Evolutionary conservation across 805 yeast genomes (phyloP), one percentile per base, ranked within the genome.

Genomic region (Wickerhamiella nectarea): DNA sequence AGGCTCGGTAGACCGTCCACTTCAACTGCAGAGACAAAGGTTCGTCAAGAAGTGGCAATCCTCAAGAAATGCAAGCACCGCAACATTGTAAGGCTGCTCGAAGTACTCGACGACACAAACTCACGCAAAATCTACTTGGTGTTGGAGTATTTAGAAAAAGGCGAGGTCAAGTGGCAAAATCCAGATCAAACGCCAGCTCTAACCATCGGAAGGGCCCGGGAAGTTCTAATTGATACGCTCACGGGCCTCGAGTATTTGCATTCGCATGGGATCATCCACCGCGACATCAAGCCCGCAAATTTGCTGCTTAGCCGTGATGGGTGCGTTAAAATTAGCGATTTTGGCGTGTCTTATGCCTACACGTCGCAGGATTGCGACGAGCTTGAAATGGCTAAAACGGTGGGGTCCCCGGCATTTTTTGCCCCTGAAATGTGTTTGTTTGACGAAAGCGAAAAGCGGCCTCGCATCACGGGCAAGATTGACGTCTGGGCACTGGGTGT

Each of bases 401-500:
- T 94, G 0, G 98, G 97, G 4, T 89, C 97, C 0, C 97, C 97
- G 1, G 96, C 95, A 0, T 89, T 89, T 60, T 79, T 86, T 55
- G 94, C 97, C 0, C 95, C 95, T 0, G 99, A 91, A 58, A 68
- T 87, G 38, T 87, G 95, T 57, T 77, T 82, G 1, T 74, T 71
- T 44, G 69, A 68, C 8, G 54, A 50, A 10, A 35, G 21, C 44
- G 47, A 41, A 21, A 26, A 31, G 24, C 33, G 38, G 35, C 38
- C 44, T 37, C 31, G 43, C 39, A 80, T 89, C 34, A 79, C 83
- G 43, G 70, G 78, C 57, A 85, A 82, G 60, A 82, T 91, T 44
- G 98, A 91, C 63, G 80, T 89, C n/a, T 91, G 98, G 98, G 94
- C 98, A 0, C 62, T 86, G 17, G 98, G 98, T 9, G 86, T 89